Evolutionary conservation across 768 basidiomycete genomes (phyloP), one percentile per base, ranked within the genome.

Genomic region (Agrocybe chaxingu): DNA sequence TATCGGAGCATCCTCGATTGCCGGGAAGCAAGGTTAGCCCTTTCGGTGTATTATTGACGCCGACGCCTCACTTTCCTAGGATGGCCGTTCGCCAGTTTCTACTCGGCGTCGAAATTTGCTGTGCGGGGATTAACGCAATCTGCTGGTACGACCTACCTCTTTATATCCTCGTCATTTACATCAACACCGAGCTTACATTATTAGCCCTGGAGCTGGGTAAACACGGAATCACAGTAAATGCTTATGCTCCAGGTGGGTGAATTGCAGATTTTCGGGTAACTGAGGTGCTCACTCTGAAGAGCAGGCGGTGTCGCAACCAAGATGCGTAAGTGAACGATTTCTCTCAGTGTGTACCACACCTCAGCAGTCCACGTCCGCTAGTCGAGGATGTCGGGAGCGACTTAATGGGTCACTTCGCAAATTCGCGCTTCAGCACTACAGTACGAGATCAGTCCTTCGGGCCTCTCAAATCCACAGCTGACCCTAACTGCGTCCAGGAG

Each of bases 1-100:
- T 19, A 66, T 77, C 13, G 74, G 75, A 9, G 73, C 74, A 1
- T 69, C 64, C 8, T 79, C 76, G 4, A 52, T 71, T 0, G 66
- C 62, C 1, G 74, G 74, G 16, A 70, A 71, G 52, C 54, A 61
- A 67, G 76, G 78, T 69, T 16, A 16, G 16, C 16, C 16, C 16
- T 16, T 16, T 16, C 16, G 16, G 24, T 24, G 24, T 24, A 24
- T 24, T 24, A 24, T 24, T 16, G 16, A 16, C 16, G 16, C 16
- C 16, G 16, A 16, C 16, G 16, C 16, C 16, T 16, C 16, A 16
- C 16, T 16, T 16, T 16, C 16, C 16, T 16, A 16, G 16, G 16
- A 16, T 16, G 16, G 16, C 16, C 16, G 16, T 16, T 16, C 16
- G 16, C 16, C 16, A 16, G 16, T 16, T 16, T 63, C 2, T 76